Base-by-base conservation (phyloP, 176 grass and related monocot species). In the Zea luxurians region DNA sequence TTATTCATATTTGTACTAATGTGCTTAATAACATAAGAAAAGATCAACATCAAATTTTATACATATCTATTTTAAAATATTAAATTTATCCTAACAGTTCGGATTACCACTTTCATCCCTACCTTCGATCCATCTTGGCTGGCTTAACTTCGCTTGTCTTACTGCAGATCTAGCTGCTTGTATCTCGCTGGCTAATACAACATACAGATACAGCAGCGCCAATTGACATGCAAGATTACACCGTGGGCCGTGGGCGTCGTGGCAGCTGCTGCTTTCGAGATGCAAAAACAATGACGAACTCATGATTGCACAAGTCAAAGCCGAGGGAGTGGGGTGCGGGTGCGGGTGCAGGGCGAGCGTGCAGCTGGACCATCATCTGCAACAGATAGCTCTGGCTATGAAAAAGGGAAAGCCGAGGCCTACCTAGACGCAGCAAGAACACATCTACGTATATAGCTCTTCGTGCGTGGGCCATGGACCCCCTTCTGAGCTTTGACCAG, bases 291-390 rank as follows among this genome's bases (percentile, higher is more conserved):
- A 72, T 13, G 66, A 77, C 34, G 2, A 27, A 59, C 40, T 15
- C 1, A 82, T 73, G 35, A 78, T 66, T 66, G 2, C 66, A 0
- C 4, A 71, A 35, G 42, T 42, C 66, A 87, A 66, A 60, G 66
- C 12, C 48, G 3, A 77, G 73, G 73, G 79, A 82, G 65, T 40
- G 10, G 27, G 40, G 27, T 27, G 27, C 27, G 27, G 27, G 27
- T 27, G 27, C 27, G 27, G 27, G 27, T 18, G 38, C 73, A 37
- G 21, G 6, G 2, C 1, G 47, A 48, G 85, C 71, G 71, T 86
- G 84, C 73, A 63, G 66, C 73, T 75, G 27, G 64, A 63, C 67
- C 76, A 83, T 87, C 73, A 78, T 82, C 79, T 66, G 67, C 48
- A 41, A 27, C 27, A 27, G 27, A 27, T 27, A 27, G 27, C 27